Base-by-base conservation (phyloP, 352 stramenopile species). In the Phytophthora aleatoria region DNA sequence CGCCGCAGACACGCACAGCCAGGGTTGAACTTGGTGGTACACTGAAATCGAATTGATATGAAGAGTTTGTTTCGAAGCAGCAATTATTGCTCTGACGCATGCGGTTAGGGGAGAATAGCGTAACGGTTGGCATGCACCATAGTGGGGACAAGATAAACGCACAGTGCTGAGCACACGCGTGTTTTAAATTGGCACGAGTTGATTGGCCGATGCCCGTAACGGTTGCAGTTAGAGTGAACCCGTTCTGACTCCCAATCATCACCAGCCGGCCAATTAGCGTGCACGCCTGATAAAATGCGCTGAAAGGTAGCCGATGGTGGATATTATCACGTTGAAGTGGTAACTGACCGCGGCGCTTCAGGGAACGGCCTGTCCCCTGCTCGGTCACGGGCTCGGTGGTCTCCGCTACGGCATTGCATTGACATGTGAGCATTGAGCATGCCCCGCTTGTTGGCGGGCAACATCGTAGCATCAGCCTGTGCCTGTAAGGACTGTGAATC, bases 201-300 rank as follows among this genome's bases (percentile, higher is more conserved):
- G 62, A 75, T 75, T 75, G 57, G 67, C 44, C 27, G 11, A 11
- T 10, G n/a, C 15, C n/a, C 9, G 44, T 24, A 73, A 73, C 67
- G 6, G 55, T 30, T 26, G 51, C 11, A 26, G 42, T 41, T 49
- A 56, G 45, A 15, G 15, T 59, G 45, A 67, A 67, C 49, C 49
- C 51, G 35, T 24, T 24, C 12, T 51, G 43, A 36, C 53, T 12
- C 48, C 9, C 31, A 12, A 44, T 42, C 44, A 38, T 27, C 38
- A 47, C 28, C 30, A 35, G 15, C 24, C 27, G 12, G 31, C 69
- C 69, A 76, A 76, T 76, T 54, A 63, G 38, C 28, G 28, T 13
- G 38, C 30, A 39, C 26, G 9, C 9, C 13, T 8, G 20, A 64
- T 73, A 76, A 76, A 73, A 67, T 57, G 31, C 26, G 27, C 57